These are phyloP conservation scores for Simplicillium aogashimaense DNA, from an alignment of 2,329 filamentous ascomycete genomes.

Conservation along the genomic window DNA sequence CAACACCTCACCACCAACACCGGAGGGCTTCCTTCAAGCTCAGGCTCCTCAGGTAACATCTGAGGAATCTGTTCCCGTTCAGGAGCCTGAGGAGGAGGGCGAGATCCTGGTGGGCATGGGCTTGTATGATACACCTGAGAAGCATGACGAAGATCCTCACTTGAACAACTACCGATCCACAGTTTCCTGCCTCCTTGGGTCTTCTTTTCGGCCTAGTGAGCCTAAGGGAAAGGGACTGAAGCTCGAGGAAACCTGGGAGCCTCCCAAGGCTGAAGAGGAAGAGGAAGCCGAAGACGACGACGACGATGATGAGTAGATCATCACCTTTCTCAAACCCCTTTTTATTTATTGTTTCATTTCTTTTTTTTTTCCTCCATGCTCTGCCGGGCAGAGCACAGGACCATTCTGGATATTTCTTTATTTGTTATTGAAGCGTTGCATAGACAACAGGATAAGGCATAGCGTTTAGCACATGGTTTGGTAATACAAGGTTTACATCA, in stretches of 20 bases:
- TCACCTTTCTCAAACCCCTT: slow-evolving; percentile 8
- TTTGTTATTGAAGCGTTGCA: not conserved
- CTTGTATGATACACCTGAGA: slow-evolving; percentile 64
- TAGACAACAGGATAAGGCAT: not conserved
- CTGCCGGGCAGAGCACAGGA: not conserved
- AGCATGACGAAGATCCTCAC: slow-evolving; percentile 35
- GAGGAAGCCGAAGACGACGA: slow-evolving; percentile 39
- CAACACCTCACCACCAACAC: slow-evolving; percentile 46
- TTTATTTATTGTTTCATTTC: not conserved
- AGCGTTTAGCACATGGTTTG: too few species aligned
- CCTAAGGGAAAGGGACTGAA: slow-evolving; percentile 65
- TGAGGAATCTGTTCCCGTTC: slow-evolving; percentile 31
- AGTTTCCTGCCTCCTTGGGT: slow-evolving; percentile 43
- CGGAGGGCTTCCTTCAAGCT: slow-evolving; percentile 44
- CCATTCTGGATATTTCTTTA: slow-evolving; percentile 1
- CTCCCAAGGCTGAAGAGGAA: slow-evolving; percentile 52
- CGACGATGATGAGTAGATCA: slow-evolving; percentile 27
- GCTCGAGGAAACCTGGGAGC: slow-evolving; percentile 72
- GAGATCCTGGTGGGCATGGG: slow-evolving; percentile 77
- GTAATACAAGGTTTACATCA: too few species aligned
- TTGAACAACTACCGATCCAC: slow-evolving; percentile 45
- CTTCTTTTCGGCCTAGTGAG: slow-evolving; percentile 32
- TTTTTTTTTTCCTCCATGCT: not conserved
- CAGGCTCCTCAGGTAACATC: slow-evolving; percentile 34
- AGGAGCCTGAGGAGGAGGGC: slow-evolving; percentile 46